Evolutionary conservation across 148 eudicot species (phyloP), one percentile per base, ranked within the genome.

Genomic region (Linanthus parryae): DNA sequence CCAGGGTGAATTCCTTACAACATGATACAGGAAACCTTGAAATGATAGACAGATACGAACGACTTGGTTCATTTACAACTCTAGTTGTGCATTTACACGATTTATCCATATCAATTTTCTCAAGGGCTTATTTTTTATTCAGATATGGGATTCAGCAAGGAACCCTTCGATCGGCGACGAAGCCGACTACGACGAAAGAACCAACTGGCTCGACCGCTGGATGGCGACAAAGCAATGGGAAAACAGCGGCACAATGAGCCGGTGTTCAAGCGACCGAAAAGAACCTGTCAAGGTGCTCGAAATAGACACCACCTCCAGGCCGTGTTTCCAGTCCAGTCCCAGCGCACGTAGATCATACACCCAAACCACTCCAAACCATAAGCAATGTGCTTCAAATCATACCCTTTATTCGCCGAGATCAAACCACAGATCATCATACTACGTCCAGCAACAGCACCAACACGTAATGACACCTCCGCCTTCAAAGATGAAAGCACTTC

Each of bases 191-290:
- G 66, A 58, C 2, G 71, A 73, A 57, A 68, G 66, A 53, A 26
- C 59, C 22, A 69, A 66, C 14, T 87, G 80, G 85, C 82, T 83
- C 3, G 71, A 69, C 12, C 67, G 54, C 14, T 77, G 79, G 83
- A 65, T 77, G 70, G 69, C 67, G n/a, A 63, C 73, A 8, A 79
- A 69, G 62, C 79, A 76, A 61, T 72, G 79, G 75, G 81, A 76
- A 31, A 56, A 44, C 34, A 55, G 48, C 58, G n/a, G n/a, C n/a
- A n/a, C n/a, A n/a, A 58, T 39, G 48, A 70, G 49, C 7, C 21
- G 82, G 44, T 66, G 48, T 37, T 65, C 85, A 20, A 56, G 69
- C 7, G 84, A 83, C 25, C 65, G 58, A 54, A 54, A 72, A 54
- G 84, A 79, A 37, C 35, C 74, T 2, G 48, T 73, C 24, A 77